phyloP scores from a whole-genome alignment of 805 yeast species.

The Helenozyma rhizophorensis region DNA sequence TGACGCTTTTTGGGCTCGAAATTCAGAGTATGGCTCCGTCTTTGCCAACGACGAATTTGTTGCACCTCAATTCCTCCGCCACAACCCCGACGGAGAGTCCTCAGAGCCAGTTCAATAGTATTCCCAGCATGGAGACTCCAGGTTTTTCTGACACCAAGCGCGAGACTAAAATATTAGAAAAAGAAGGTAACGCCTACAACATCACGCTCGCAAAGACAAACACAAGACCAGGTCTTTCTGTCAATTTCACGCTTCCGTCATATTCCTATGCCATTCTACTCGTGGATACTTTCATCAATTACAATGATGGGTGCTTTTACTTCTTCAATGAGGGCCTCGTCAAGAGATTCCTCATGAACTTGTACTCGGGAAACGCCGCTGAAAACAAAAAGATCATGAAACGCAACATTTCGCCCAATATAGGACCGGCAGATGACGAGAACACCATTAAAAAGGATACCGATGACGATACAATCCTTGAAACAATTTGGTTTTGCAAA shows the following conservation, averaged over 20 bases:
- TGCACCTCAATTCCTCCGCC: conserved; percentile 12
- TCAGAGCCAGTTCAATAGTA: conserved; percentile 8
- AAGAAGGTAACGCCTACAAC: conserved; percentile 73
- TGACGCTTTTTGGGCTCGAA: conserved; percentile 77
- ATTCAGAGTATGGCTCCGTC: conserved; percentile 60
- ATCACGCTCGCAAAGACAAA: conserved; percentile 66
- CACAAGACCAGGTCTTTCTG: conserved; percentile 63
- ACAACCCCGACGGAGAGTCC: conserved; percentile 12
- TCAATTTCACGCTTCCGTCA: conserved; percentile 69
- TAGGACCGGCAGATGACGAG: conserved; percentile 30
- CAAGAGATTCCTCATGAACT: conserved; percentile 58
- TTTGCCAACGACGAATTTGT: conserved; percentile 14
- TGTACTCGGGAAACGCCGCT: conserved; percentile 49
- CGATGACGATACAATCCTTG: conserved; percentile 56
- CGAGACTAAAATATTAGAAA: conserved; percentile 59
- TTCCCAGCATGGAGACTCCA: conserved; percentile 4
- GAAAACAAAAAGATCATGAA: conserved; percentile 36
- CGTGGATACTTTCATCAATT: conserved; percentile 72
- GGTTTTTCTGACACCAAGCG: conserved; percentile 20
- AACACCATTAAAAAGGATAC: conserved; percentile 40
- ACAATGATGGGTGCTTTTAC: conserved; percentile 81
- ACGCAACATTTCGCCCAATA: conserved; percentile 25
- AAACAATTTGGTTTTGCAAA: conserved; percentile 80
- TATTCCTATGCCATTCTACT: conserved; percentile 71
- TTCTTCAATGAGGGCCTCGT: conserved; percentile 80